Evolutionary conservation across 2,329 filamentous ascomycete species (phyloP).

Genomic region (Raffaelea deltoideospora): DNA sequence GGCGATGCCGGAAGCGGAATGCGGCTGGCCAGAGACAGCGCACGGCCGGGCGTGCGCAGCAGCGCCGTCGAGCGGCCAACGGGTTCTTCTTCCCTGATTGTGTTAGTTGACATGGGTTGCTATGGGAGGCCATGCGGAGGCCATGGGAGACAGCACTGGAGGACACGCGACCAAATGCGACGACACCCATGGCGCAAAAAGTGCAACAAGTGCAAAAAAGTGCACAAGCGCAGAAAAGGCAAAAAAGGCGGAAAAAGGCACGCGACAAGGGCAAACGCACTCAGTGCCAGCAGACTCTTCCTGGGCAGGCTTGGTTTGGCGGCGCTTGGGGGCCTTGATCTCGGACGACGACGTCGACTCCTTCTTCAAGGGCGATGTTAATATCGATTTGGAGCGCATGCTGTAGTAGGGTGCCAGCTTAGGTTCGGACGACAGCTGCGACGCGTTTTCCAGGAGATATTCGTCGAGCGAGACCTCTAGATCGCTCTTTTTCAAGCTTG

Average conservation of each 20-base stretch:
- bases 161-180: no score
- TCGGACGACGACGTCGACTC: constrained; percentile 27
- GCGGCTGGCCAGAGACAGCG: constrained; percentile 36
- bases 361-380: constrained; percentile 48
- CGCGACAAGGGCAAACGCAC: constrained; percentile 22
- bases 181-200: no score
- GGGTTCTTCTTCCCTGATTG: background rate
- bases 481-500: constrained; percentile 61
- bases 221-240: no score
- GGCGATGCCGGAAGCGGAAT: constrained; percentile 70
- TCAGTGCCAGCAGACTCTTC: constrained; percentile 26
- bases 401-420: constrained; percentile 63
- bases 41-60: constrained; percentile 33
- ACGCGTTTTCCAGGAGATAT: constrained; percentile 54
- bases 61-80: constrained; percentile 22
- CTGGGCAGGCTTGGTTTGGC: background rate
- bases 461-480: constrained; percentile 62
- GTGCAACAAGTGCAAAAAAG: no score
- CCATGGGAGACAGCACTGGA: background rate
- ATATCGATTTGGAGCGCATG: constrained; percentile 41
- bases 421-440: constrained; percentile 46
- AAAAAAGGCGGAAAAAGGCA: background rate
- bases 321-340: constrained; percentile 19
- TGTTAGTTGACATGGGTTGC: constrained; percentile 5
- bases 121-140: background rate